Evolutionary conservation across 2,329 filamentous ascomycete genomes (phyloP), one percentile per base, ranked within the genome.

Genomic region (Penicillium polonicum): DNA sequence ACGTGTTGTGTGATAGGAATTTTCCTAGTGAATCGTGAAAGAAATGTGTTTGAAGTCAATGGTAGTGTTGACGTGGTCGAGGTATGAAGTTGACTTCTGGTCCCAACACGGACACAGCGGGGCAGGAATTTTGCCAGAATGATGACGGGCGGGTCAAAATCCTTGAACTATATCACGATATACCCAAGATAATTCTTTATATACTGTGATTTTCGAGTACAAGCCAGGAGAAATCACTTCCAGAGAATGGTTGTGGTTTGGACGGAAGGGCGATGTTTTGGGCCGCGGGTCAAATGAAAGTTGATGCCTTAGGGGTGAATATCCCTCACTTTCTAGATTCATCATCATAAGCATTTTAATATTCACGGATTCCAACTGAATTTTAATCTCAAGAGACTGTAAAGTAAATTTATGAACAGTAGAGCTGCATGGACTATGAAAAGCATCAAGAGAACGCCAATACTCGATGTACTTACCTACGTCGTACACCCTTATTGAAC

Each of bases 41-140:
- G 21, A 31, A 15, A 35, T 21, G 33, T 6, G 33, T 21, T n/a
- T 36, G 35, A 27, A 21, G n/a, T 41, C 43, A 41, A 23, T 42
- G 17, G 41, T 31, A 36, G 27, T 12, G 25, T 55, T 21, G 39
- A 23, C 43, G 29, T 41, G 21, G 56, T 39, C 19, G 44, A 50
- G 42, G 42, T 36, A 36, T 48, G 50, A 45, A 48, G 48, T 45
- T 35, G 50, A 51, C 43, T 57, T 54, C 52, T 53, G 36, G 53
- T 51, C 51, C 59, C 50, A 35, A 58, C 48, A 13, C 48, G 59
- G 52, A 62, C 60, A 35, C 46, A 43, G 27, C 50, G 23, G n/a
- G 43, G 31, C 19, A 49, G 36, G 25, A 23, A 19, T 42, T 41
- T 39, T 50, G 57, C 52, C 61, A 65, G 57, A 33, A 59, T 65